Conservation (phyloP, 2,329 filamentous ascomycete genomes). For the Xylaria sp. region DNA sequence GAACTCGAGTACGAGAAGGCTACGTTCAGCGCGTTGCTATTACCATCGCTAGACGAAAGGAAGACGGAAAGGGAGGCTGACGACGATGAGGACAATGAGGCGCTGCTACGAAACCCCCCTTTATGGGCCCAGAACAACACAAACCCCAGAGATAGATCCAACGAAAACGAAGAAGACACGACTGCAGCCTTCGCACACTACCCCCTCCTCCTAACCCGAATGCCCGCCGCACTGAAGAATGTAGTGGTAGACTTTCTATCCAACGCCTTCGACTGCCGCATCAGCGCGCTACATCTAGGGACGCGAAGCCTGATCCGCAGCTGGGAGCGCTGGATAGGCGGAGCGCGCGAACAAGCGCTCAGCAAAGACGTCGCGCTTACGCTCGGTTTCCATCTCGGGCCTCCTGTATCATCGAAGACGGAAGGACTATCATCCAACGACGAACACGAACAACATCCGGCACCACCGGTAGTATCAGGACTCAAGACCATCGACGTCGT, state of each 20-base stretch:
- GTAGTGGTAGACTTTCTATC: slow-evolving; percentile 63
- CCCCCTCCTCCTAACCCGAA: slow-evolving; percentile 64
- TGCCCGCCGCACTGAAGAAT: slow-evolving; percentile 63
- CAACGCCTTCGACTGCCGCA: slow-evolving; percentile 65
- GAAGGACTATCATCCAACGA: not conserved
- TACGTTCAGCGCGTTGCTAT: slow-evolving; percentile 60
- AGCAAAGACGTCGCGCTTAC: slow-evolving; percentile 62
- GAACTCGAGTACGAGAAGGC: slow-evolving; percentile 64
- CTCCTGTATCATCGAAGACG: slow-evolving; percentile 22
- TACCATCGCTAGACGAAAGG: slow-evolving; percentile 51
- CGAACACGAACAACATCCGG: not conserved
- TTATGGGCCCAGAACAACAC: slow-evolving; percentile 40
- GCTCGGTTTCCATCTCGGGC: slow-evolving; percentile 60
- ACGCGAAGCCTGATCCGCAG: slow-evolving; percentile 60
- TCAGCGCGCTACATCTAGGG: slow-evolving; percentile 60
- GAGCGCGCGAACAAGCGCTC: slow-evolving; percentile 49
- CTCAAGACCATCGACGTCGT: slow-evolving; percentile 62
- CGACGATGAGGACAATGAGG: not conserved
- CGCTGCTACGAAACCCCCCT: slow-evolving; percentile 11
- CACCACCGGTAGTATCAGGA: slow-evolving; percentile 40
- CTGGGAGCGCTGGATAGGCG: slow-evolving; percentile 63
- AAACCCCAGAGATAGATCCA: not conserved
- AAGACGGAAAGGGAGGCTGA: not conserved
- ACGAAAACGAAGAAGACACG: not conserved
- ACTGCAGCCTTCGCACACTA: slow-evolving; percentile 55